Conservation (phyloP, 208 protist species). For the Leishmania major region DNA sequence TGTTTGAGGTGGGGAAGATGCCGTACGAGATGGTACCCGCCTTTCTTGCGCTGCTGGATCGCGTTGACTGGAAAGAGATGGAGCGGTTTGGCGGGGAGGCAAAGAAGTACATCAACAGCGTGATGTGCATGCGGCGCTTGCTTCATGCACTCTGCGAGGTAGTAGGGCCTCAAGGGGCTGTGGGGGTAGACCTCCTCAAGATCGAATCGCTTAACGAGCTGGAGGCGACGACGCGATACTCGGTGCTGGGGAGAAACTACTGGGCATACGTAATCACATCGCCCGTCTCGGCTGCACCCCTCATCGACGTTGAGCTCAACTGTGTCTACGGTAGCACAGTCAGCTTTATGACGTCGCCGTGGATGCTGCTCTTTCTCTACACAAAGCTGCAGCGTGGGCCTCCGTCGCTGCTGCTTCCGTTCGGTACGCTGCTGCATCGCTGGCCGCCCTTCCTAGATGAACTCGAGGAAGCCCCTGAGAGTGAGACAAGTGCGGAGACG, state of each 20-base stretch:
- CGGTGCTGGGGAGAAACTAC: constrained; percentile 89
- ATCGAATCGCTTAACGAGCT: constrained; percentile 91
- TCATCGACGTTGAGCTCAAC: constrained; percentile 78
- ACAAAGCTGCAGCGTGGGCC: constrained; percentile 50
- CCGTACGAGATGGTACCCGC: constrained; percentile 69
- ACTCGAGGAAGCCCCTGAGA: constrained; percentile 27
- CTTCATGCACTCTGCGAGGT: constrained; percentile 63
- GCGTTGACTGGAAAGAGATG: constrained; percentile 46
- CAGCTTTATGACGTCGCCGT: constrained; percentile 80
- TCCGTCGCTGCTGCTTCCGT: constrained; percentile 69
- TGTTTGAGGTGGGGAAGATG: constrained; percentile 93
- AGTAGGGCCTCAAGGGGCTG: constrained; percentile 39
- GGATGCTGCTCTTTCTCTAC: constrained; percentile 81
- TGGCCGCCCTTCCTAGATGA: constrained; percentile 62
- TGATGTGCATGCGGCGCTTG: constrained; percentile 72
- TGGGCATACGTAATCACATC: constrained; percentile 76
- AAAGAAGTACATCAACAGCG: constrained; percentile 85
- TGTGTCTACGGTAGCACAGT: constrained; percentile 82
- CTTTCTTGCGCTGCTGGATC: constrained; percentile 77
- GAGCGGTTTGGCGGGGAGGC: constrained; percentile 78
- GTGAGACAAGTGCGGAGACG: not conserved
- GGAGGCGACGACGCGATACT: constrained; percentile 85
- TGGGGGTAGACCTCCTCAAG: constrained; percentile 87
- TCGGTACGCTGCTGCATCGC: constrained; percentile 55
- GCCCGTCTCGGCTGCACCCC: constrained; percentile 61